Evolutionary conservation across 2,329 filamentous ascomycete species (phyloP).

Genomic region (Cordyceps fumosorosea): DNA sequence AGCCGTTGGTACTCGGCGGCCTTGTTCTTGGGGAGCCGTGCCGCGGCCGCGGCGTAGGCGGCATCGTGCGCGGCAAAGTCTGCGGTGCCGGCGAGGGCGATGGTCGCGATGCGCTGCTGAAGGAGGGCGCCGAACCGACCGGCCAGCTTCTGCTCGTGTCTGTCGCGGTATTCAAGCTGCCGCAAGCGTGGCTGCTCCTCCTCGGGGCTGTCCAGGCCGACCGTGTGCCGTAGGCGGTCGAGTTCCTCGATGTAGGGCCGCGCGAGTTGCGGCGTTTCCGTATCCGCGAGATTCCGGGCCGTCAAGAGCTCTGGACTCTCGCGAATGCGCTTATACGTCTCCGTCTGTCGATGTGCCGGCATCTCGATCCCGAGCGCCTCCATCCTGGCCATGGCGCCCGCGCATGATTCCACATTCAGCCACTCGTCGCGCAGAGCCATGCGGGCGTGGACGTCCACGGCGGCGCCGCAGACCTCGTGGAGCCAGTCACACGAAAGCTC

Average conservation of each 20-base stretch:
- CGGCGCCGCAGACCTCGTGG: conserved; percentile 47
- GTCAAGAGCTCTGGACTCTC: conserved; percentile 18
- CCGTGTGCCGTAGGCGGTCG: conserved; percentile 24
- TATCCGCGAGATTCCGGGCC: conserved; percentile 25
- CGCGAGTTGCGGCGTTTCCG: conserved; percentile 22
- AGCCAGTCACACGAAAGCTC: conserved; percentile 56
- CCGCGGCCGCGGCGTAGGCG: conserved; percentile 30
- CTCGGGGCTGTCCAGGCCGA: conserved; percentile 2
- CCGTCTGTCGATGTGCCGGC: conserved; percentile 38
- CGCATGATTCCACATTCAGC: conserved; percentile 42
- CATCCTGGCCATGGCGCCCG: conserved; percentile 41
- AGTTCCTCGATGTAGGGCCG: conserved; percentile 39
- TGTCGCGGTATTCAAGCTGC: conserved; percentile 24
- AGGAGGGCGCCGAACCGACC: conserved; percentile 27
- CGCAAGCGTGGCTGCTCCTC: conserved; percentile 18
- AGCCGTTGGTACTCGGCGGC: conserved; percentile 31
- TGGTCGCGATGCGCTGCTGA: conserved; percentile 24
- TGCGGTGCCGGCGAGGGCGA: conserved; percentile 16
- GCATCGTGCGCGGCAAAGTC: conserved; percentile 23
- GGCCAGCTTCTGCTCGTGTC: conserved; percentile 17
- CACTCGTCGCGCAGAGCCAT: conserved; percentile 36
- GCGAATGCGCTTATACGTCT: conserved; percentile 20
- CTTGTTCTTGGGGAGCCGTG: conserved; percentile 26
- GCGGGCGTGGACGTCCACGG: conserved; percentile 24
- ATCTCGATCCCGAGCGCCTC: conserved; percentile 31